phyloP scores from a whole-genome alignment of 805 yeast species.

The Yarrowia deformans region DNA sequence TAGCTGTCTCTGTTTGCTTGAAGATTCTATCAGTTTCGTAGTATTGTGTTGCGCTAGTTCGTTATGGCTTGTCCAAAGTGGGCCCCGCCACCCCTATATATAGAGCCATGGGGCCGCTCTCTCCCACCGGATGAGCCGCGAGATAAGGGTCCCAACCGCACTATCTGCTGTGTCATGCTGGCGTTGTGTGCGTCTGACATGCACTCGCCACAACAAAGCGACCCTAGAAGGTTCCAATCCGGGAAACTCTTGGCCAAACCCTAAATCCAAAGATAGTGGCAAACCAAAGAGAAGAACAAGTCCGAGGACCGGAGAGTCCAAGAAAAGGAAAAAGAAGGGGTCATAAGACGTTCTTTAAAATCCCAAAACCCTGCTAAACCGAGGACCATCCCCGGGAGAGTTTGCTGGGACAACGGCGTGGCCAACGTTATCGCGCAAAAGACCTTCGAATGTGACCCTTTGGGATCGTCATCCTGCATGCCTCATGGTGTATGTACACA shows the following conservation, averaged over 20 bases:
- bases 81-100: constrained; percentile 9
- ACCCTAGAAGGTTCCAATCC: constrained; percentile 34
- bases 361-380: neutral
- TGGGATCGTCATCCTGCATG: neutral
- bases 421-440: neutral
- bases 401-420: neutral
- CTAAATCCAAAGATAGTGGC: constrained; percentile 19
- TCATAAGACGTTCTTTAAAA: constrained; percentile 8
- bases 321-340: constrained; percentile 6
- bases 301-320: neutral
- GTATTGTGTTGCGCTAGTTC: constrained; percentile 33
- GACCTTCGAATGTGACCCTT: neutral
- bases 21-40: constrained; percentile 11
- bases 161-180: constrained; percentile 37
- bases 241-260: constrained; percentile 24
- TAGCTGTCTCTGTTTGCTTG: constrained; percentile 2
- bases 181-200: constrained; percentile 16
- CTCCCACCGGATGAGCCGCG: constrained; percentile 36
- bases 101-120: constrained; percentile 3
- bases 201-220: constrained; percentile 37
- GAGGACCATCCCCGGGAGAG: neutral
- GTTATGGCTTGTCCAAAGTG: neutral
- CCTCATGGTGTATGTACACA: neutral
- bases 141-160: constrained; percentile 30
- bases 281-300: neutral